Evolutionary conservation across 768 basidiomycete species (phyloP).

Genomic region (Pulveroboletus sp.): DNA sequence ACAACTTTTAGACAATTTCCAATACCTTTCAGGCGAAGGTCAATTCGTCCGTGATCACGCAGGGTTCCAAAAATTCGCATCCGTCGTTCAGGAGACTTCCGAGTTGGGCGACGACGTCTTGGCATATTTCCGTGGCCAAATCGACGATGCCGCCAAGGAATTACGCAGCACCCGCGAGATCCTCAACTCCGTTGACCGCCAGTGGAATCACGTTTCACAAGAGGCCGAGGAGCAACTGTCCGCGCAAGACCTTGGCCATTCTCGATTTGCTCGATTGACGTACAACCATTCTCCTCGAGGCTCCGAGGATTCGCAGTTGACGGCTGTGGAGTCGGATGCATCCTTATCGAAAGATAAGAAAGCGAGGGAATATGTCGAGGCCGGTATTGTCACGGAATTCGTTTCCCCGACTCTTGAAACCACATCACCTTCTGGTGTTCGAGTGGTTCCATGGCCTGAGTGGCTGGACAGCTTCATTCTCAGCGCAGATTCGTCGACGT

Average conservation of each 20-base stretch:
- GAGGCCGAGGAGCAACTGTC: slow-evolving; percentile 43
- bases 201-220: slow-evolving; percentile 41
- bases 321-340: slow-evolving; percentile 37
- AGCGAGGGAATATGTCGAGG: slow-evolving; percentile 15
- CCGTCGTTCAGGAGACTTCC: slow-evolving; percentile 44
- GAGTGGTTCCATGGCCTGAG: slow-evolving; percentile 35
- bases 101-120: slow-evolving; percentile 45
- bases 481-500: slow-evolving; percentile 33
- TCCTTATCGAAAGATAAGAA: slow-evolving; percentile 12
- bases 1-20: slow-evolving; percentile 51
- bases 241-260: not conserved
- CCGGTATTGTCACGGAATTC: slow-evolving; percentile 17
- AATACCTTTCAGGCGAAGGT: slow-evolving; percentile 41
- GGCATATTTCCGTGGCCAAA: slow-evolving; percentile 47
- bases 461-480: slow-evolving; percentile 37
- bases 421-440: slow-evolving; percentile 21
- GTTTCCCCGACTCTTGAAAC: slow-evolving; percentile 14
- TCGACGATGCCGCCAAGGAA: slow-evolving; percentile 48
- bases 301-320: slow-evolving; percentile 63
- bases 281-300: slow-evolving; percentile 45
- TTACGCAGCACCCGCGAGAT: slow-evolving; percentile 43
- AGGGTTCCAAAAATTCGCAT: slow-evolving; percentile 41
- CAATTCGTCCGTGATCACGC: slow-evolving; percentile 35
- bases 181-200: slow-evolving; percentile 39
- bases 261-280: slow-evolving; percentile 11